Percentiles rank a stretch among this genome's conserved stretches.
These are phyloP conservation scores for Saitozyma podzolica DNA, from an alignment of 768 basidiomycete genomes.

Conservation along the genomic window DNA sequence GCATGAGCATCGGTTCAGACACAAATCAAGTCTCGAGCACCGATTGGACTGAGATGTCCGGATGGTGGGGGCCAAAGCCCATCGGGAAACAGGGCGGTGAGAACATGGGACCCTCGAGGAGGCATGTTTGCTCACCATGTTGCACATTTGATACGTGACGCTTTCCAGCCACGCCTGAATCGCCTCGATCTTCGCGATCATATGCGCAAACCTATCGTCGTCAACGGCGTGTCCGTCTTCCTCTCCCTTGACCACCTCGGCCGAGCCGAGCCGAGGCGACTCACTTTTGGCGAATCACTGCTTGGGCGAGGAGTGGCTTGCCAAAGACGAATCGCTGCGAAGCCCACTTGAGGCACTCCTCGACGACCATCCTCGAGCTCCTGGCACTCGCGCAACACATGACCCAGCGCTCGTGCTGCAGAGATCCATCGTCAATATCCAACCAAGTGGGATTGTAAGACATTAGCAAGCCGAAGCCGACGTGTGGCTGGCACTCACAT, in stretches of 20 bases:
- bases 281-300: conserved; percentile 79
- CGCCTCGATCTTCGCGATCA: conserved; percentile 82
- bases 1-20: neutral
- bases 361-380: conserved; percentile 72
- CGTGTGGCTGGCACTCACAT: conserved; percentile 51
- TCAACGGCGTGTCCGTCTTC: too few species aligned
- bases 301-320: conserved; percentile 71
- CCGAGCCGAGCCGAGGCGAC: conserved; percentile 9
- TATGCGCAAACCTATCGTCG: conserved; percentile 62
- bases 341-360: conserved; percentile 89
- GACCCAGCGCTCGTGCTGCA: conserved; percentile 83
- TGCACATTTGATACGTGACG: conserved; percentile 81
- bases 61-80: too few species aligned
- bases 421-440: neutral
- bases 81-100: too few species aligned
- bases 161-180: conserved; percentile 85
- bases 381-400: conserved; percentile 77
- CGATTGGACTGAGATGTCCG: too few species aligned
- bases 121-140: conserved; percentile 72
- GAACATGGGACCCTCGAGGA: too few species aligned
- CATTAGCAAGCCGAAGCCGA: too few species aligned
- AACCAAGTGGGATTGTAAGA: neutral
- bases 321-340: conserved; percentile 89
- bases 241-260: neutral
- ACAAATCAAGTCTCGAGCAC: neutral